Percentiles rank a stretch among this genome's conserved stretches.
Conservation (phyloP, 768 basidiomycete genomes). For the Termitomyces sp. region DNA sequence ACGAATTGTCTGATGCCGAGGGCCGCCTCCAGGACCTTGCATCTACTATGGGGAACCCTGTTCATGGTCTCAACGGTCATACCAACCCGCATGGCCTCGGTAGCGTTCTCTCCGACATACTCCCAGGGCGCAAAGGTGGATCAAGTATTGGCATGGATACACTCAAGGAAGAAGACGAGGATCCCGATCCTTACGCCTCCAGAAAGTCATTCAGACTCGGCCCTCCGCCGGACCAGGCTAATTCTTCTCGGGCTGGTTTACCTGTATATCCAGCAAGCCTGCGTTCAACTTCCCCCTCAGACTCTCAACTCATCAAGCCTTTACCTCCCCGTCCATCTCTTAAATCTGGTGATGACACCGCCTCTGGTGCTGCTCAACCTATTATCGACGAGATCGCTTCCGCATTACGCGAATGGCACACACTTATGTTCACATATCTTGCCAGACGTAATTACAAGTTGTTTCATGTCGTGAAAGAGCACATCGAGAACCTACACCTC, state of each 20-base stretch:
- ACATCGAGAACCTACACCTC: conserved; percentile 87
- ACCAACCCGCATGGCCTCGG: conserved; percentile 24
- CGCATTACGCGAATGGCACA: conserved; percentile 94
- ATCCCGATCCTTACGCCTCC: conserved; percentile 28
- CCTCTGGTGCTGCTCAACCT: conserved; percentile 75
- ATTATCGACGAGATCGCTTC: conserved; percentile 97
- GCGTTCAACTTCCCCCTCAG: conserved; percentile 65
- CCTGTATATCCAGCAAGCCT: conserved; percentile 71
- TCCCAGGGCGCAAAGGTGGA: conserved; percentile 42
- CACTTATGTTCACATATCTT: conserved; percentile 87
- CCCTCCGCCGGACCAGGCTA: conserved; percentile 71
- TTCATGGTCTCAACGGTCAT: conserved; percentile 25
- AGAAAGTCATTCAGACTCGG: conserved; percentile 67
- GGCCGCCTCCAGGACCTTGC: conserved; percentile 78
- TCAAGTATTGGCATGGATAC: conserved; percentile 47
- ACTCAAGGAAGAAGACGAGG: conserved; percentile 60
- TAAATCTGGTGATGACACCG: conserved; percentile 92
- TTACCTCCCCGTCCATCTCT: conserved; percentile 89
- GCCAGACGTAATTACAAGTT: conserved; percentile 84
- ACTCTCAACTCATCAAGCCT: conserved; percentile 62
- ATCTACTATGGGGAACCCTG: conserved; percentile 34
- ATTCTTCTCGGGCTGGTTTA: conserved; percentile 63
- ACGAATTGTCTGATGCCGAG: conserved; percentile 83
- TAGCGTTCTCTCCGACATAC: conserved; percentile 39
- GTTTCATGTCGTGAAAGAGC: conserved; percentile 80